Base-by-base conservation (phyloP, 345 rosid genomes). In the Murraya paniculata region DNA sequence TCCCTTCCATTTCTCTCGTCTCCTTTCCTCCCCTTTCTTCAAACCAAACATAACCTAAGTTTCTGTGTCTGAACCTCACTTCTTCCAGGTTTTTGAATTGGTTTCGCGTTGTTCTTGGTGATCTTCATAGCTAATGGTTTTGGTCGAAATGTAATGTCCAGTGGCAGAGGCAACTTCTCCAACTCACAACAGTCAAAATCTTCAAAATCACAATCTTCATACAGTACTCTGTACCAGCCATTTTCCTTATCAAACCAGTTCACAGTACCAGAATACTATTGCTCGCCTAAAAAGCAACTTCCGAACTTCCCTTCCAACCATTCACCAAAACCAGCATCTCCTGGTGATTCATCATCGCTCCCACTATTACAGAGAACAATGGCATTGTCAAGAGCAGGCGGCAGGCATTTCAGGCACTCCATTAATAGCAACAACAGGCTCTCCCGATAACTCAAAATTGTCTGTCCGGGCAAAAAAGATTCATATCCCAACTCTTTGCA, bases 141-240 rank as follows among this genome's bases (percentile, higher is more conserved):
- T 76, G 92, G 53, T 2, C 94, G 90, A 48, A 88, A 57, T 9
- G 89, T 80, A 74, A 93, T 87, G 68, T 95, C 96, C 74, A 93
- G 75, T 72, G 94, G 97, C 56, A 86, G 19, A 75, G 93, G 88
- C 38, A 92, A 83, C 28, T 83, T 85, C 77, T 95, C 88, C 74
- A 93, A 78, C 82, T 93, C 98, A 30, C 50, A 70, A 94, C 94
- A 92, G 36, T 91, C 93, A 45, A 92, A 92, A 79, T 95, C 95
- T 87, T 95, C 98, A 30, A 81, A 87, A 73, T 95, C 97, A 1
- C 93, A 96, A 75, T 95, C 98, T 77, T 91, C 95, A 60, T 95
- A 95, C 41, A 77, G 89, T 79, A 93, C 96, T 80, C 85, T 88
- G 70, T 93, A 91, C 98, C 99, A 93, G 2, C 91, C 90, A 13